A percentile compares a stretch with the other conserved stretches of the same genome.
These are phyloP conservation scores for Pyrus bretschneideri DNA, from an alignment of 306 rosid species.

Conservation along the genomic window DNA sequence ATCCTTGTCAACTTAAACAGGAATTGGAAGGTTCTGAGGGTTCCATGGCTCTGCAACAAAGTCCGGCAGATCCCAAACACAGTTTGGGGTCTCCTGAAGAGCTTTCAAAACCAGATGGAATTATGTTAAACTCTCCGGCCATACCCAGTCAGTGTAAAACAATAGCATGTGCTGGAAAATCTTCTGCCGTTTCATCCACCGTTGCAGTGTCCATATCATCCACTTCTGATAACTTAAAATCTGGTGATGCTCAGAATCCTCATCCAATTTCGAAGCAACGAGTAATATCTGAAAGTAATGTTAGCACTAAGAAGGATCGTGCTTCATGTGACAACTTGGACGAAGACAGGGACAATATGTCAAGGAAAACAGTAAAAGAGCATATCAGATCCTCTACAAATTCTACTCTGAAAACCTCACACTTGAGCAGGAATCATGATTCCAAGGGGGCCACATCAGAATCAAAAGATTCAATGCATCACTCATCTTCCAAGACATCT, in stretches of 20 bases:
- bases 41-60: slow-evolving; percentile 33
- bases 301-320: slow-evolving; percentile 42
- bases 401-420: slow-evolving; percentile 39
- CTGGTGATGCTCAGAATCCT: slow-evolving; percentile 42
- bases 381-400: slow-evolving; percentile 45
- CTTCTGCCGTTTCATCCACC: slow-evolving; percentile 39
- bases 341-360: slow-evolving; percentile 37
- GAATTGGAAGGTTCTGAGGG: slow-evolving; percentile 49
- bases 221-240: slow-evolving; percentile 28
- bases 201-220: slow-evolving; percentile 39
- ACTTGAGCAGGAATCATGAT: slow-evolving; percentile 59
- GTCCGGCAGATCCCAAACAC: slow-evolving; percentile 43
- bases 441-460: slow-evolving; percentile 51
- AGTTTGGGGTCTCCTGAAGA: slow-evolving; percentile 41
- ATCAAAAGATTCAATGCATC: slow-evolving; percentile 42
- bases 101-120: slow-evolving; percentile 45
- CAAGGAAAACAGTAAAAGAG: slow-evolving; percentile 57
- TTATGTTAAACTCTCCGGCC: slow-evolving; percentile 19
- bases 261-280: slow-evolving; percentile 42
- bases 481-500: slow-evolving; percentile 46
- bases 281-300: slow-evolving; percentile 38
- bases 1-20: slow-evolving; percentile 37
- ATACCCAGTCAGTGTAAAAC: slow-evolving; percentile 39
- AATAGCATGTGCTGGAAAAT: slow-evolving; percentile 37
- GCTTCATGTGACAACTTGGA: slow-evolving; percentile 42